Evolutionary conservation across 768 basidiomycete species (phyloP), one percentile per base, ranked within the genome.

Genomic region (Boletales sp.): DNA sequence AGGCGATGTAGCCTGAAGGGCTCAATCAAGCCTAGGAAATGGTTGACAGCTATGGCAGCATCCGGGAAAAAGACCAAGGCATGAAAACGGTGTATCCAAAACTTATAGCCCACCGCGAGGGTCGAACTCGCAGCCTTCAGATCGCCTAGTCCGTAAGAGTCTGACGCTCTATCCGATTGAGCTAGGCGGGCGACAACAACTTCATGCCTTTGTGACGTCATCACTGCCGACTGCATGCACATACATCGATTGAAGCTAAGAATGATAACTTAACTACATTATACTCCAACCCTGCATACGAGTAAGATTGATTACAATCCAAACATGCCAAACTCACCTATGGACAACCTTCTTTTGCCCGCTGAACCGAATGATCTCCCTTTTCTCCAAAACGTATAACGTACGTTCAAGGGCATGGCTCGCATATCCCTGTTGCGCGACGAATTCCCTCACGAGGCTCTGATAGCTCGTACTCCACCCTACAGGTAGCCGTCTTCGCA

Each of bases 381-480:
- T 77, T 74, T 97, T 95, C 76, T 99, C 97, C 73, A 99, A 63
- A 43, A 98, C 78, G 62, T 83, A 97, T 54, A 98, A 69, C 17
- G 90, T 92, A 55, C 93, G 76, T 67, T 99, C 97, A 18, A 98
- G 77, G 18, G 94, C 90, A 69, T 94, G 92, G 54, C 79, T 84
- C 34, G 88, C 87, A 64, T 87, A 97, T 5, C 92, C 90, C 66
- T 97, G 93, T 58, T 91, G 86, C 10, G 82, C 86, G 8, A 97
- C 94, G 63, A 98, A 98, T 71, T 98, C 95, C 53, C 86, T 81
- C 32, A 94, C 81, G 40, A 99, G 76, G 59, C 87, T 90, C 67
- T 94, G 90, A 63, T 98, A 98, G 60, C 92, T 94, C 52, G 94
- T 97, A 55, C 86, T 93, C 93, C 94, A 97, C 3, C 95, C 94